phyloP scores from a whole-genome alignment of 2,329 filamentous ascomycete genomes.

The Botrytis aclada region DNA sequence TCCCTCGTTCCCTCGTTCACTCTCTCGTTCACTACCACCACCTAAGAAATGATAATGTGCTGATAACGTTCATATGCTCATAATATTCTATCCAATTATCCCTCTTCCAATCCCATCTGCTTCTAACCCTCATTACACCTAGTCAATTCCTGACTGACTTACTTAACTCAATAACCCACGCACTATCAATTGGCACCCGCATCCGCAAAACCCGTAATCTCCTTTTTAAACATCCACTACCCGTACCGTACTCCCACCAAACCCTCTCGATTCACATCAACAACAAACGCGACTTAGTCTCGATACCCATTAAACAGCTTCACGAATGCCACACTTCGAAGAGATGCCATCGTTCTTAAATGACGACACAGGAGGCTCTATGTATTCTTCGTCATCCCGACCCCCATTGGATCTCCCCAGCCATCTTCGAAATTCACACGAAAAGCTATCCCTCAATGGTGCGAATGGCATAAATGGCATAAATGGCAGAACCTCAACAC shows the following conservation, averaged over 20 bases:
- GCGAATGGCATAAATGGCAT: conserved; percentile 11
- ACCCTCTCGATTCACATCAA: conserved; percentile 15
- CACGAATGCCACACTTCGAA: conserved; percentile 43
- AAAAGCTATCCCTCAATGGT: conserved; percentile 32
- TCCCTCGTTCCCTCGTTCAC: background rate
- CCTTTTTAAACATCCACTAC: conserved; percentile 12
- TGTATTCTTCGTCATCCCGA: conserved; percentile 31
- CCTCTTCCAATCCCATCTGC: background rate
- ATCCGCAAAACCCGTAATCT: conserved; percentile 13
- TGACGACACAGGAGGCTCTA: conserved; percentile 40
- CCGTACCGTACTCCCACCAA: background rate
- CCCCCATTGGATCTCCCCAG: conserved; percentile 39
- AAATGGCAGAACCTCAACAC: conserved; percentile 33
- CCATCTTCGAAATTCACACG: conserved; percentile 38
- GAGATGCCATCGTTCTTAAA: conserved; percentile 52
- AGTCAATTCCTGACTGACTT: background rate
- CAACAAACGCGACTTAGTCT: conserved; percentile 29
- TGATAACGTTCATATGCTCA: conserved; percentile 11
- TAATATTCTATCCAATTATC: conserved; percentile 25
- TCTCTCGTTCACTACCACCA: background rate
- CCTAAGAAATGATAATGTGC: conserved; percentile 22
- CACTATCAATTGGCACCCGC: conserved; percentile 8
- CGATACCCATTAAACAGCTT: conserved; percentile 27
- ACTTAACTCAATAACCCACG: background rate
- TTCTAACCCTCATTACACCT: background rate